These are phyloP conservation scores for Paratinospora sagittata DNA, from an alignment of 164 flowering plant genomes.

Conservation along the genomic window DNA sequence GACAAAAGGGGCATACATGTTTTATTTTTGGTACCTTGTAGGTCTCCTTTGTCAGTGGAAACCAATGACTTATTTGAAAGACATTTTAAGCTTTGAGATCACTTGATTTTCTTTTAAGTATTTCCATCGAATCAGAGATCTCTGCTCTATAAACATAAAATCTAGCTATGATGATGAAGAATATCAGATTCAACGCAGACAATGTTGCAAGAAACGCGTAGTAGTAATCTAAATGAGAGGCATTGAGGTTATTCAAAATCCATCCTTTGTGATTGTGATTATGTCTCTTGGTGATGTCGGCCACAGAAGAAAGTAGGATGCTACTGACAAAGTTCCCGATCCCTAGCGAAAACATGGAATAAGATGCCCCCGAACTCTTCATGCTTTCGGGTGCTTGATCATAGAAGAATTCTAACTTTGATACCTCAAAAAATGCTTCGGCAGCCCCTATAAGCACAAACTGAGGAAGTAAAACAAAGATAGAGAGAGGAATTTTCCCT, in stretches of 20 bases:
- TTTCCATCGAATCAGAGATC: no score
- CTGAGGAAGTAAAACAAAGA: conserved; percentile 7
- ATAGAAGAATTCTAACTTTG: conserved; percentile 8
- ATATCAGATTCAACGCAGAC: neutral
- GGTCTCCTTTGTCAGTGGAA: no score
- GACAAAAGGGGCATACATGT: no score
- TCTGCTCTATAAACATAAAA: no score
- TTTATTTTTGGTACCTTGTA: no score
- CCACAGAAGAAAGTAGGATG: neutral
- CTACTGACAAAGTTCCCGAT: neutral
- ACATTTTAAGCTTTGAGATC: neutral
- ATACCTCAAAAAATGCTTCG: conserved; percentile 8
- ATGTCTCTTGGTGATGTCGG: neutral
- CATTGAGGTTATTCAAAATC: no score
- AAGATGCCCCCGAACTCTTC: conserved; percentile 13
- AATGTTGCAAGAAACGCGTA: conserved; percentile 1
- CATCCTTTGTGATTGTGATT: no score
- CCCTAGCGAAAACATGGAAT: conserved; percentile 1
- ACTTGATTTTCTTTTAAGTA: no score
- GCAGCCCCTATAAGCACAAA: conserved; percentile 8
- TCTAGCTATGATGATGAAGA: neutral
- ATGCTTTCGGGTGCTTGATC: conserved; percentile 17
- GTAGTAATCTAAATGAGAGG: conserved; percentile 7
- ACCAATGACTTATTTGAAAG: no score
- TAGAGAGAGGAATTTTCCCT: conserved; percentile 2